Base-by-base conservation (phyloP, 768 basidiomycete species). In the Auricularia sp. region DNA sequence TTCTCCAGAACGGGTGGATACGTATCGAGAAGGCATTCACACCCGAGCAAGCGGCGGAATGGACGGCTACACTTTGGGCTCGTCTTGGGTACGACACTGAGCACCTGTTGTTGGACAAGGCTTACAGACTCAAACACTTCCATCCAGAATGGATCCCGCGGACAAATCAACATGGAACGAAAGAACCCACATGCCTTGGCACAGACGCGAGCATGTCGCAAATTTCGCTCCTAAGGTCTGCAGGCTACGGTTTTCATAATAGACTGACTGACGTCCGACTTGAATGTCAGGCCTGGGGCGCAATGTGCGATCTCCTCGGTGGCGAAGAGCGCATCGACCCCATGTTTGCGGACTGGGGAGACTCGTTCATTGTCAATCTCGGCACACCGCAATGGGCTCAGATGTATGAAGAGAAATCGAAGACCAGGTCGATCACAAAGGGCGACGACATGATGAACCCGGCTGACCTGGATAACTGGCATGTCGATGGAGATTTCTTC, bases 311-410 rank as follows among this genome's bases (percentile, higher is more conserved):
- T 65, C 75, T 86, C 21, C 75, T 86, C 10, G 47, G 47, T 14
- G 84, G 83, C 5, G 83, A 82, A 70, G 84, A 83, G 3, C 77
- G 85, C 54, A 81, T 86, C 66, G 77, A 83, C 65, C 77, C 78
- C 56, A 71, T 75, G 24, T 75, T 76, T 21, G 76, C 79, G 63
- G 69, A 74, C 18, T 86, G 84, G 83, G 80, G 81, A 34, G 82
- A 85, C 74, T 81, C 81, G 36, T 84, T 86, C 72, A 86, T 86
- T 67, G 81, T 86, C 56, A 87, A 86, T 69, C 74, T 87, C n/a
- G 85, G 85, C 24, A 78, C 75, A 10, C 77, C 79, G 7, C 78
- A 80, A 54, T 73, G 58, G n/a, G 54, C 44, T 56, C 54, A 61
- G 29, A 44, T 42, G 65, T 45, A 64, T 13, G 39, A 62, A n/a